Conservation (phyloP, 2,329 filamentous ascomycete species). For the Lizonia empirigonia region DNA sequence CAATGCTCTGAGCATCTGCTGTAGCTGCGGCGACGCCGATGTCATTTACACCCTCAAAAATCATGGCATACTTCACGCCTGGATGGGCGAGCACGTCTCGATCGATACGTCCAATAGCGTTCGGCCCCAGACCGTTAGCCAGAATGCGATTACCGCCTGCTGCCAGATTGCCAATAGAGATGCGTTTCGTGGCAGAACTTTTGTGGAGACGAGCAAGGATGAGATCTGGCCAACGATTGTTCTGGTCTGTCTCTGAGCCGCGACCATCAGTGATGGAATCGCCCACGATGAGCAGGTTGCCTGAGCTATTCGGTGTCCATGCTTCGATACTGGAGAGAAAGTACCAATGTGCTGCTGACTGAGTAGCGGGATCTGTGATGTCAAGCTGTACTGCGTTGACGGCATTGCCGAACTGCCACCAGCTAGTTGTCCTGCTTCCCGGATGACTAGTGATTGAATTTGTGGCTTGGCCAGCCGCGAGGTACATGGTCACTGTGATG, state of each 20-base stretch:
- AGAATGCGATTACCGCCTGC: constrained; percentile 72
- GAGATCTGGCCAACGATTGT: constrained; percentile 57
- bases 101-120: constrained; percentile 64
- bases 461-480: constrained; percentile 61
- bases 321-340: constrained; percentile 64
- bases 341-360: constrained; percentile 58
- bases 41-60: constrained; percentile 70
- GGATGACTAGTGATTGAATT: constrained; percentile 68
- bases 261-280: constrained; percentile 71
- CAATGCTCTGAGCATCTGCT: constrained; percentile 50
- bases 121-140: constrained; percentile 66
- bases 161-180: constrained; percentile 68
- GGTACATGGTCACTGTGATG: constrained; percentile 65
- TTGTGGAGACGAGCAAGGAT: constrained; percentile 55
- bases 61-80: constrained; percentile 64
- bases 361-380: constrained; percentile 45
- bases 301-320: constrained; percentile 52
- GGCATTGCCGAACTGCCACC: constrained; percentile 64
- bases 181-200: constrained; percentile 50
- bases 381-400: constrained; percentile 57
- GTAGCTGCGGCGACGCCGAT: constrained; percentile 62
- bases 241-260: constrained; percentile 63
- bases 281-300: constrained; percentile 62
- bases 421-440: constrained; percentile 67
- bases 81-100: constrained; percentile 67